A percentile compares a stretch with the other conserved stretches of the same genome.
These are phyloP conservation scores for Neonectria hederae DNA, from an alignment of 2,329 filamentous ascomycete genomes.

Conservation along the genomic window DNA sequence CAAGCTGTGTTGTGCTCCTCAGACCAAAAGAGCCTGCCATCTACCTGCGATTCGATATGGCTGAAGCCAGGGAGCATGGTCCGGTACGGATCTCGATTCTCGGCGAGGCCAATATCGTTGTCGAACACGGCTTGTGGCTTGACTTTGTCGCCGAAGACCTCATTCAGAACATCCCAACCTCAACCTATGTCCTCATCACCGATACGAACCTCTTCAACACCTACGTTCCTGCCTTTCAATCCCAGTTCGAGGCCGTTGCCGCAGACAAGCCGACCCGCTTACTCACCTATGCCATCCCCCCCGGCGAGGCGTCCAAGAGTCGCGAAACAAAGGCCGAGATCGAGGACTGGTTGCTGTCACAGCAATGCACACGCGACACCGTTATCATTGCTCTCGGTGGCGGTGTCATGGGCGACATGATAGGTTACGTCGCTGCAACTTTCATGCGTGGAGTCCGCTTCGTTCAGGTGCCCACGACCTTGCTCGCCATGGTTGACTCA, in stretches of 20 bases:
- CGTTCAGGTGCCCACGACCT: slow-evolving; percentile 93
- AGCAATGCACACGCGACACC: slow-evolving; percentile 93
- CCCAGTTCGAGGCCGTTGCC: slow-evolving; percentile 46
- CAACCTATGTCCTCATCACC: slow-evolving; percentile 95
- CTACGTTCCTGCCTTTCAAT: slow-evolving; percentile 81
- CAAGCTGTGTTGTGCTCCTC: not conserved
- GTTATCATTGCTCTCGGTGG: slow-evolving; percentile 95
- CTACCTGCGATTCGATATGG: slow-evolving; percentile 37
- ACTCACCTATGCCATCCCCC: slow-evolving; percentile 85
- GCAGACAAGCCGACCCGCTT: slow-evolving; percentile 65
- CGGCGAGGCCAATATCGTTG: slow-evolving; percentile 87
- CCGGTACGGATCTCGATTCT: slow-evolving; percentile 79
- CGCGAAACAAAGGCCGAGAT: slow-evolving; percentile 93
- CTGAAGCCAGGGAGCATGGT: slow-evolving; percentile 39
- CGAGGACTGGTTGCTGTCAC: slow-evolving; percentile 94
- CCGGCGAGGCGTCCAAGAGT: slow-evolving; percentile 93
- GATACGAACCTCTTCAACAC: slow-evolving; percentile 88
- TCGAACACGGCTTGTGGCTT: slow-evolving; percentile 91
- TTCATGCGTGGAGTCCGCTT: slow-evolving; percentile 98
- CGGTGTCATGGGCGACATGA: slow-evolving; percentile 97
- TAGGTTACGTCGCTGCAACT: slow-evolving; percentile 95
- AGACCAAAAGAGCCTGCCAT: slow-evolving; percentile 17
- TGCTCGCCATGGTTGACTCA: slow-evolving; percentile 97
- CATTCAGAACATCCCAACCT: slow-evolving; percentile 78
- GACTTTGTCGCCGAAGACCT: slow-evolving; percentile 84